These are phyloP conservation scores for Agaricales sp. DNA, from an alignment of 1,284 basidiomycete species.

Conservation along the genomic window DNA sequence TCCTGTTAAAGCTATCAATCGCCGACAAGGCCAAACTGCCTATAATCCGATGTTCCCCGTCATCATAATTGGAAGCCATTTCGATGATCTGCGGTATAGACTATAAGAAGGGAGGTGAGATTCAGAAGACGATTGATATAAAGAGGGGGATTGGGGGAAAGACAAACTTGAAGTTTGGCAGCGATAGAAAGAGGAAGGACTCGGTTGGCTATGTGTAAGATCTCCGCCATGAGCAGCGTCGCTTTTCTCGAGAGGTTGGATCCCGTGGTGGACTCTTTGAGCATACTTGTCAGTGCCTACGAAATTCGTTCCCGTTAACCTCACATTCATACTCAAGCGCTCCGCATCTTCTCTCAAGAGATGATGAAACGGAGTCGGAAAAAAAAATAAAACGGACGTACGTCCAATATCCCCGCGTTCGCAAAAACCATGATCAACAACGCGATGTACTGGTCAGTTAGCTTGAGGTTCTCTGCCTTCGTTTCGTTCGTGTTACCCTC, in stretches of 20 bases:
- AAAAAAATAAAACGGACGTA: conserved; percentile 23
- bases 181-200: conserved; percentile 81
- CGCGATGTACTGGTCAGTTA: conserved; percentile 91
- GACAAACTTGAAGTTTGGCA: conserved; percentile 68
- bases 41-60: conserved; percentile 67
- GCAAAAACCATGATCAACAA: conserved; percentile 83
- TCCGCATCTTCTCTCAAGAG: conserved; percentile 1
- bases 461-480: conserved; percentile 36
- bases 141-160: neutral
- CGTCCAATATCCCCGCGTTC: conserved; percentile 82
- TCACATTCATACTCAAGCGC: conserved; percentile 5
- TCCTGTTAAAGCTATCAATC: conserved; percentile 88
- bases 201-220: conserved; percentile 82
- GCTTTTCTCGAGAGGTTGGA: conserved; percentile 76
- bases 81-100: conserved; percentile 81
- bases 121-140: neutral
- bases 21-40: conserved; percentile 81
- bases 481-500: conserved; percentile 26
- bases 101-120: conserved; percentile 24
- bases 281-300: conserved; percentile 75
- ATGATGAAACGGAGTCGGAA: neutral
- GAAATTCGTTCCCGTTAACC: neutral
- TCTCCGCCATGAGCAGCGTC: conserved; percentile 85
- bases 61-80: conserved; percentile 70
- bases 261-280: conserved; percentile 67